A percentile compares a stretch with the other conserved stretches of the same genome.
These are phyloP conservation scores for Heliosperma pusillum DNA, from an alignment of 148 eudicot species.

Conservation along the genomic window DNA sequence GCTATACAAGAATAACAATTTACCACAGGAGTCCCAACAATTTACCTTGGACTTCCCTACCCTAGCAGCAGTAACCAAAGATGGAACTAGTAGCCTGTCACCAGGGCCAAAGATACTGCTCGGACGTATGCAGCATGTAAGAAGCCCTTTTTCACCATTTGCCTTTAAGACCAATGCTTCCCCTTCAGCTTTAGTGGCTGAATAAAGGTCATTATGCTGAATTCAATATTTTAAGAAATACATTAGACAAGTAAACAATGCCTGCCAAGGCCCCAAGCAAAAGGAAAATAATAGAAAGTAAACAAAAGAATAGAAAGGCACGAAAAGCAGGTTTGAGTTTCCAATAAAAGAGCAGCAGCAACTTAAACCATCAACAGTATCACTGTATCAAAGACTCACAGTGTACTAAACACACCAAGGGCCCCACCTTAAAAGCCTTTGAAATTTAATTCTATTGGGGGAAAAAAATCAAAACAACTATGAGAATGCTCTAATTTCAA, in stretches of 20 bases:
- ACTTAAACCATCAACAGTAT: too few species aligned
- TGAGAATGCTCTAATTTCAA: too few species aligned
- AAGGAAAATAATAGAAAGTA: background rate
- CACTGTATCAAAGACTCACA: too few species aligned
- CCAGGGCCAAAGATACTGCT: constrained; percentile 98
- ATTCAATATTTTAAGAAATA: background rate
- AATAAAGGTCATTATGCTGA: constrained; percentile 87
- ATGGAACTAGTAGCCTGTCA: constrained; percentile 87
- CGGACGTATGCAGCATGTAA: constrained; percentile 92
- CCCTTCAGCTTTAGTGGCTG: constrained; percentile 93
- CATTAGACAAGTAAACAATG: background rate
- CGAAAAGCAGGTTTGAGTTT: too few species aligned
- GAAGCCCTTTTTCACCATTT: constrained; percentile 79
- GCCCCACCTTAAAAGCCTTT: too few species aligned
- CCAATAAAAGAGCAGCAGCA: too few species aligned
- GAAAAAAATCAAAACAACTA: too few species aligned
- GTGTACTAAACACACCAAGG: too few species aligned
- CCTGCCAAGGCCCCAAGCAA: background rate
- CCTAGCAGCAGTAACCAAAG: constrained; percentile 87
- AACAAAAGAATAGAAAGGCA: background rate
- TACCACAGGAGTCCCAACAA: background rate
- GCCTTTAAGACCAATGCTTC: constrained; percentile 83
- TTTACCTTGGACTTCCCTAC: constrained; percentile 92
- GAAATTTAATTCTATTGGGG: too few species aligned
- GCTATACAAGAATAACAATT: background rate